phyloP scores from a whole-genome alignment of 441 rosid genomes.

The Lepidium campestre region DNA sequence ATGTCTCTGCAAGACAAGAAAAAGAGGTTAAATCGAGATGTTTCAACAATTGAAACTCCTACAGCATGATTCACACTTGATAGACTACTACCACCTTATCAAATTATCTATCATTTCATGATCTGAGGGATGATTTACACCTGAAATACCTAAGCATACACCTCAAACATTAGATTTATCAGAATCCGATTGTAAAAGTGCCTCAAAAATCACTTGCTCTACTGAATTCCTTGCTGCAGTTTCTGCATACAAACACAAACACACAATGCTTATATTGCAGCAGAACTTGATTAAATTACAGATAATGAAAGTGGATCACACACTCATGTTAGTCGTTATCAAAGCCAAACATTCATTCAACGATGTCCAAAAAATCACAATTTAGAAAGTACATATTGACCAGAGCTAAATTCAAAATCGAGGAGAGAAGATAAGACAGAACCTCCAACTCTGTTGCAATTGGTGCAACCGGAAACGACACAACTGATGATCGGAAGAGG shows the following conservation, averaged over 20 bases:
- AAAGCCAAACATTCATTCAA: not conserved
- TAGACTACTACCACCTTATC: constrained; percentile 54
- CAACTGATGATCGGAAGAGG: constrained; percentile 28
- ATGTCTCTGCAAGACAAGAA: constrained; percentile 51
- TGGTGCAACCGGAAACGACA: constrained; percentile 30
- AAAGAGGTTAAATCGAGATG: not conserved
- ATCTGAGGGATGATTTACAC: constrained; percentile 89
- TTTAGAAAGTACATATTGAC: not conserved
- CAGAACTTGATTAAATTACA: not conserved
- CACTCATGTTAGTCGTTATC: not conserved
- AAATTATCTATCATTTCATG: constrained; percentile 65
- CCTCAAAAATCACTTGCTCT: constrained; percentile 88
- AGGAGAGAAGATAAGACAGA: not conserved
- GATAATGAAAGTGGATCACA: not conserved
- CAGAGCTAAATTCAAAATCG: not conserved
- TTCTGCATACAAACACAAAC: constrained; percentile 39
- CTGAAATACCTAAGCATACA: constrained; percentile 93
- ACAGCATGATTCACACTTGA: not conserved
- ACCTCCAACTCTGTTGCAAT: constrained; percentile 31
- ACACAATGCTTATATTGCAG: not conserved
- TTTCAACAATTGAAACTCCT: not conserved
- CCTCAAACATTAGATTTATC: constrained; percentile 71
- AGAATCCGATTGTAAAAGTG: constrained; percentile 63
- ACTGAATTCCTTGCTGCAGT: constrained; percentile 75
- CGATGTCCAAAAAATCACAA: not conserved